Conservation (phyloP, 2,329 filamentous ascomycete genomes). For the Botryotinia globosa region DNA sequence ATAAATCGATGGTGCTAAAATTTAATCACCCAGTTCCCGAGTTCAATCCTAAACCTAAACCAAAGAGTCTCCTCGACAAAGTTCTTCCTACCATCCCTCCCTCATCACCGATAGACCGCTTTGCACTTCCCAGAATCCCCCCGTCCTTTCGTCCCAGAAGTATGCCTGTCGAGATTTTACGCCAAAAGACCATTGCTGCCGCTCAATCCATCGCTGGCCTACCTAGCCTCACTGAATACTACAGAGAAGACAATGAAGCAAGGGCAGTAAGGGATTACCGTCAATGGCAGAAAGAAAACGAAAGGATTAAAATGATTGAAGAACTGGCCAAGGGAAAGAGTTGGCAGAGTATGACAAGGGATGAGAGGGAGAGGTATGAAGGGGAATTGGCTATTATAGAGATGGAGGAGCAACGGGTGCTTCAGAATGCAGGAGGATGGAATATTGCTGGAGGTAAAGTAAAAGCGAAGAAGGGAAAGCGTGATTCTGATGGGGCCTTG, state of each 20-base stretch:
- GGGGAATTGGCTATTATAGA: background rate
- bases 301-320: background rate
- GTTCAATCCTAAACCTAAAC: slow-evolving; percentile 4
- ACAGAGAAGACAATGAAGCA: background rate
- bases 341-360: background rate
- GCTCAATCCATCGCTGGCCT: background rate
- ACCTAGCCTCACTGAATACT: slow-evolving; percentile 1
- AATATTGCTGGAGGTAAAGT: background rate
- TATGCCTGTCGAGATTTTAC: background rate
- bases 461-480: background rate
- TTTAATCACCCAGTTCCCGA: slow-evolving; percentile 27
- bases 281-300: background rate
- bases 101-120: background rate
- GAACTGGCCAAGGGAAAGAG: background rate
- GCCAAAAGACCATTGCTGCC: background rate
- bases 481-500: background rate
- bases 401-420: background rate
- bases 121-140: slow-evolving; percentile 27
- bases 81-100: background rate
- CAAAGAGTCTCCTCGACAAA: background rate
- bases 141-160: slow-evolving; percentile 17
- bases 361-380: background rate
- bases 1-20: background rate
- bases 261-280: background rate
- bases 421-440: background rate